Conservation (phyloP, 108 stramenopile genomes). For the Skeletonema grethae region DNA sequence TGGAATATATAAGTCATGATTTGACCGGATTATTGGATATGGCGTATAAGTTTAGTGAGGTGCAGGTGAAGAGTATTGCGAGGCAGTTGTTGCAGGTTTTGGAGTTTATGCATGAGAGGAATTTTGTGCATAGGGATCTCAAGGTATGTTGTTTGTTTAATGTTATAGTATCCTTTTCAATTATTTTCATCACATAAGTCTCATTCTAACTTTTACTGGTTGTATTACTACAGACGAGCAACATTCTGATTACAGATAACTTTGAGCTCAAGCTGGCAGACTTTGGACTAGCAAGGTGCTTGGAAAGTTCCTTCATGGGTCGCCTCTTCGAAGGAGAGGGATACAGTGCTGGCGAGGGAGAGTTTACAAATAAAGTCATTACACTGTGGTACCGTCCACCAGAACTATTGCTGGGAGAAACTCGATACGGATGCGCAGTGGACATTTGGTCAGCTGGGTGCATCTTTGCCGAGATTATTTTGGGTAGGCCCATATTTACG, state of each 20-base stretch:
- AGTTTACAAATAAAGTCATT: constrained; percentile 67
- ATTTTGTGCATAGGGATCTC: constrained; percentile 64
- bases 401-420: constrained; percentile 87
- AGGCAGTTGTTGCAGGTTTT: constrained; percentile 74
- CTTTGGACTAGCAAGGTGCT: constrained; percentile 83
- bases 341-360: constrained; percentile 31
- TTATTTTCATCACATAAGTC: neutral
- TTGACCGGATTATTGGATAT: constrained; percentile 84
- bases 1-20: constrained; percentile 87
- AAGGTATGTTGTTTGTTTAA: constrained; percentile 16
- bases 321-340: constrained; percentile 1
- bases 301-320: constrained; percentile 27
- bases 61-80: constrained; percentile 78
- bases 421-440: constrained; percentile 77
- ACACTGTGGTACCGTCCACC: constrained; percentile 94
- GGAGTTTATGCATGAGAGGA: constrained; percentile 76
- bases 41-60: constrained; percentile 66
- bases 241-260: constrained; percentile 85
- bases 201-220: neutral
- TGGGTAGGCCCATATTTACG: constrained; percentile 92
- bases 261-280: constrained; percentile 89
- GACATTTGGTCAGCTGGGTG: constrained; percentile 99
- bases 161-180: neutral
- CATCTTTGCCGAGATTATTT: constrained; percentile 92
- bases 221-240: constrained; percentile 70